Evolutionary conservation across 768 basidiomycete species (phyloP), one percentile per base, ranked within the genome.

Genomic region (Russula dissimulans): DNA sequence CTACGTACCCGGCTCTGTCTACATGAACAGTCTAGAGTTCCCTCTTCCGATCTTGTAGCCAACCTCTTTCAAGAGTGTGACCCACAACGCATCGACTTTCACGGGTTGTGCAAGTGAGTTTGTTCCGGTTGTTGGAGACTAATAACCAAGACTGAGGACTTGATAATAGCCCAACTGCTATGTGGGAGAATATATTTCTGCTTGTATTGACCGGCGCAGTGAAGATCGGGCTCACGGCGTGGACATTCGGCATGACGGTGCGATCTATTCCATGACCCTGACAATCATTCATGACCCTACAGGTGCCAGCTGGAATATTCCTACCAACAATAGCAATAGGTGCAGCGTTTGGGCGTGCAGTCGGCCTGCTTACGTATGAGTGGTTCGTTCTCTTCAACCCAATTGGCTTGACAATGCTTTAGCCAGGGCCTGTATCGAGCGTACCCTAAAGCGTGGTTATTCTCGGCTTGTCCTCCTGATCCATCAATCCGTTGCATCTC

Each of bases 41-140:
- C 86, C 68, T 77, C 85, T 1, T 91, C 89, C 0, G 89, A 92
- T 69, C 77, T 93, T 22, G 91, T 94, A 7, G 82, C 87, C 10
- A 87, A 87, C 66, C 79, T 93, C 12, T 88, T 93, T 71, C 83
- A 85, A 64, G 91, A 93, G 71, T 95, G 92, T 68, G 84, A 87
- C 67, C 72, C 84, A 9, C 72, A 73, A 5, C 85, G 81, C 67
- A 78, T 79, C 7, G 83, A 86, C 67, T 85, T 82, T 62, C 86
- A 86, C 65, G 87, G 86, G 3, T 75, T 93, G 36, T 95, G 91
- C 85, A 87, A 88, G 87, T 87, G 67, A 65, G 85, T 71, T 18
- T 8, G 15, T 17, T 18, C 9, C 11, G 39, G 29, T 22, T 26
- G 38, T 11, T 42, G 12, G 12, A 10, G 18, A 36, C 5, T 18